Base-by-base conservation (phyloP, 139 green algal genomes). In the Picochlorum sp. region DNA sequence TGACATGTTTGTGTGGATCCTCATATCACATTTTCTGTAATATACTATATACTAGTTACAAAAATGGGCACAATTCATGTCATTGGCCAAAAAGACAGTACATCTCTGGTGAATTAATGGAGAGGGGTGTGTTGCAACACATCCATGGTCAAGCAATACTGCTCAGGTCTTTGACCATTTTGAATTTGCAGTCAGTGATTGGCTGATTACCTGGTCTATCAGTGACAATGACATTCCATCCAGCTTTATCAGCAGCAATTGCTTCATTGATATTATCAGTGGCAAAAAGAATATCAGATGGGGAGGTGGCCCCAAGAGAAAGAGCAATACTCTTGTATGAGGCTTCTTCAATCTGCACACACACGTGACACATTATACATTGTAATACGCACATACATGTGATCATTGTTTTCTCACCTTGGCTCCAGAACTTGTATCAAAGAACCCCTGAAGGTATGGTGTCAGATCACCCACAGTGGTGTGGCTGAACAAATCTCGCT, bases 401-500 rank as follows among this genome's bases (percentile, higher is more conserved):
- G 5, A 11, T 41, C 34, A 41, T 20, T 6, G n/a, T 7, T 18
- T 9, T 13, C 47, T 9, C 15, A 54, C 47, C 77, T 96, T 96
- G 38, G 79, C 30, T 0, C 91, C 91, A 6, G 65, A 79, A 28
- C 69, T 89, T 41, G 92, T 97, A 84, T 98, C 92, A 62, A 98
- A 98, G 77, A 91, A 98, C 57, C 90, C 92, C 45, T 59, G 76
- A 44, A 97, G 73, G 75, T 92, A 91, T 2, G 71, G 78, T 6
- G 87, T 78, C 68, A 98, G 67, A 69, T 97, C 91, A 13, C 91
- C 91, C 9, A 68, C 76, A 1, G 74, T 76, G 41, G 75, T 85
- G 70, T 83, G 54, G 3, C 47, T 67, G 62, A 91, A 88, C 44
- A 91, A 68, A 63, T 89, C 57, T 2, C 50, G 45, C 72, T 90